Evolutionary conservation across 768 basidiomycete genomes (phyloP), one percentile per base, ranked within the genome.

Genomic region (Pisolithus orientalis): DNA sequence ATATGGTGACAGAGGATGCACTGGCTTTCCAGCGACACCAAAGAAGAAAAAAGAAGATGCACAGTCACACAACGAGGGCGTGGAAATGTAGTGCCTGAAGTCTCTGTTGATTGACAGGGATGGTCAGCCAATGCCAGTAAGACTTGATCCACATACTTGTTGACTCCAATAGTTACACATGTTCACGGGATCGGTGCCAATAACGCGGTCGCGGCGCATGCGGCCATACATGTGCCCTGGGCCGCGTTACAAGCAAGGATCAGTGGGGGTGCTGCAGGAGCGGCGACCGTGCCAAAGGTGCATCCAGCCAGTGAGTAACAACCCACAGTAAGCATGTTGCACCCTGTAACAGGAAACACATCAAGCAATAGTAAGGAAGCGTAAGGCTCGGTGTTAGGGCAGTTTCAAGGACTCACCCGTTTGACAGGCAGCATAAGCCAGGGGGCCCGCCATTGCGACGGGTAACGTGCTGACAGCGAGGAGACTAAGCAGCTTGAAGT

Each of bases 281-380:
- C 14, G 44, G 63, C 57, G 1, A 58, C 59, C 1, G 29, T 17
- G 0, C 65, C 65, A 5, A 67, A 69, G 0, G 46, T 48, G 31
- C 59, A 62, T 0, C 66, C 61, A 0, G 67, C 67, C 0, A 28
- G 65, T 0, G 53, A 37, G 13, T 67, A 67, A 10, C 65, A 67
- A 3, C 59, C 3, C 0, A 61, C 59, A 0, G 1, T 63, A 0
- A 67, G 29, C 1, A 3, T 7, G 10, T 69, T 67, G 21, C 66
- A 67, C 0, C 66, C 66, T 69, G 28, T 0, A 13, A 16, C 8
- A 9, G 11, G 5, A 2, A 16, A 24, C 21, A 9, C 21, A 25
- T 39, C 14, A 17, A 27, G 21, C 10, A 7, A 28, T 17, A 7
- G 2, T 0, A n/a, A 38, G 55, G 17, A 49, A 45, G 14, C 16